These are phyloP conservation scores for Lactarius hatsudake DNA, from an alignment of 768 basidiomycete genomes.

Conservation along the genomic window DNA sequence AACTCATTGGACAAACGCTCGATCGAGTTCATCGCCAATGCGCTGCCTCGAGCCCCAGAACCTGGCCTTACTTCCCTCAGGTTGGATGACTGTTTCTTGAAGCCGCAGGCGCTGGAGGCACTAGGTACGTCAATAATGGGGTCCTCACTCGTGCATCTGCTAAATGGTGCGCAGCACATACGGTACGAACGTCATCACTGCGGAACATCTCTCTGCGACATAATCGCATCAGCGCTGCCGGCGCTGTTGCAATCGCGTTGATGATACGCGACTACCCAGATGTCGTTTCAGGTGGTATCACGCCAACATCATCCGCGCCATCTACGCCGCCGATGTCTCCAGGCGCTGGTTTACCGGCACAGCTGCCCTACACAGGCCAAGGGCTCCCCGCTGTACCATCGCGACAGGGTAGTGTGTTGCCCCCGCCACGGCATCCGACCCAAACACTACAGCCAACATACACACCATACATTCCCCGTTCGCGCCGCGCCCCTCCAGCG, in stretches of 20 bases:
- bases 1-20: slow-evolving; percentile 81
- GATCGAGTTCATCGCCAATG: slow-evolving; percentile 75
- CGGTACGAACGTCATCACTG: slow-evolving; percentile 78
- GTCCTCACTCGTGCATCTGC: neutral
- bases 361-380: slow-evolving; percentile 35
- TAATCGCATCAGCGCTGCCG: slow-evolving; percentile 80
- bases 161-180: slow-evolving; percentile 53
- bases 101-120: slow-evolving; percentile 70
- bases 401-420: slow-evolving; percentile 42
- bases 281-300: slow-evolving; percentile 43
- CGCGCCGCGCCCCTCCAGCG: slow-evolving; percentile 45
- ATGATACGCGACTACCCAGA: slow-evolving; percentile 98
- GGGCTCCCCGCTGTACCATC: slow-evolving; percentile 36
- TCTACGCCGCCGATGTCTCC: slow-evolving; percentile 31
- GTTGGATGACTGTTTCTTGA: slow-evolving; percentile 81
- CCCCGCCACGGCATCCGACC: slow-evolving; percentile 51
- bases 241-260: slow-evolving; percentile 87
- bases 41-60: slow-evolving; percentile 53
- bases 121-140: slow-evolving; percentile 56
- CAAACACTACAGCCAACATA: slow-evolving; percentile 66
- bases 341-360: slow-evolving; percentile 36
- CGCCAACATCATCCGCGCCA: slow-evolving; percentile 30
- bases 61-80: slow-evolving; percentile 72
- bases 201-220: slow-evolving; percentile 87
- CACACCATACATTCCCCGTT: slow-evolving; percentile 76